Evolutionary conservation across 768 basidiomycete genomes (phyloP), one percentile per base, ranked within the genome.

Genomic region (Mycena maculata): DNA sequence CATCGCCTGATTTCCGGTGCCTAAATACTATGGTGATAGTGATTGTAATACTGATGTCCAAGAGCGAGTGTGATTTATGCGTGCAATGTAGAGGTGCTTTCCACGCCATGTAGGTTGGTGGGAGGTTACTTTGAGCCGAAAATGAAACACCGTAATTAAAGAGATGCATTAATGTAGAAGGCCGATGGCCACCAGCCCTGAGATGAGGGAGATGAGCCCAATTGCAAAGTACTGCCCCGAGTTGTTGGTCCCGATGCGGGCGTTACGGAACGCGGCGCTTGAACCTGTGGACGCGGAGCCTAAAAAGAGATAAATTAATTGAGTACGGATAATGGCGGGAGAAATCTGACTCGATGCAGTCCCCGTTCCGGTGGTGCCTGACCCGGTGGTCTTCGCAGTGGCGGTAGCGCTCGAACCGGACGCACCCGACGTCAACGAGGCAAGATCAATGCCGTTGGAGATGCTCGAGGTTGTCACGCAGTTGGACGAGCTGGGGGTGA

Each of bases 401-500:
- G n/a, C 49, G 3, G 38, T 39, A 20, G 41, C 56, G 28, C 28
- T 33, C 11, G 45, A 13, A 31, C 7, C 22, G 23, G 23, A 22
- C 9, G 33, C 39, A 27, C 45, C 65, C 18, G 41, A 28, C 27
- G 31, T 27, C 13, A 65, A 52, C 9, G 30, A 39, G 4, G 75
- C 74, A 25, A 81, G 74, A 4, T 76, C 75, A 55, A 84, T 68
- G 16, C 80, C 80, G 63, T 84, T 84, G 36, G 75, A 62, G 28
- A 84, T 77, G 18, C 79, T 78, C n/a, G 78, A 39, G 9, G 76
- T 77, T 13, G 80, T 83, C 45, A 68, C 74, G 63, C 83, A 84
- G 70, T 81, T 83, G 28, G 79, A 81, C 25, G 82, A 83, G 16
- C 74, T 76, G 3, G 83, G 83, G 2, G 77, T 83, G 52, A 71